Evolutionary conservation across 345 rosid species (phyloP).

Genomic region (Corchorus olitorius): DNA sequence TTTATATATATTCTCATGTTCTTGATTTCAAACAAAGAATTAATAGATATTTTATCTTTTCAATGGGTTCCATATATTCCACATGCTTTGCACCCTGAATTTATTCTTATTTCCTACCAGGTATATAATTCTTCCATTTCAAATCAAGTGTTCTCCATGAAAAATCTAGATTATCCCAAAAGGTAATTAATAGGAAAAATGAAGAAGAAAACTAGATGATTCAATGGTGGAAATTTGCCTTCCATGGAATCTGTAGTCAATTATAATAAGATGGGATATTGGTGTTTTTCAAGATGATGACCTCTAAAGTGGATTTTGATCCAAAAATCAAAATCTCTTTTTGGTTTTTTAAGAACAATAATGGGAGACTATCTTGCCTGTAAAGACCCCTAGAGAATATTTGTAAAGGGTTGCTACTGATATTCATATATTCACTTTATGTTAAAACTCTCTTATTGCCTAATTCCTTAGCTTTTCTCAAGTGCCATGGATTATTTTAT

Average conservation of each 20-base stretch:
- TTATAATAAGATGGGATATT: background rate
- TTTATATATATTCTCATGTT: background rate
- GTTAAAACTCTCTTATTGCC: background rate
- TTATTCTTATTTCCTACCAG: background rate
- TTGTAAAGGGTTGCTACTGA: background rate
- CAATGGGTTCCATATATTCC: background rate
- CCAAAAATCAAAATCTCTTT: background rate
- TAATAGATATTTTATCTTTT: background rate
- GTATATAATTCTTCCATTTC: background rate
- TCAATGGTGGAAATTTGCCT: conserved; percentile 2
- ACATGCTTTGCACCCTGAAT: conserved; percentile 1
- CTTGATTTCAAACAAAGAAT: background rate
- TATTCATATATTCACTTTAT: background rate
- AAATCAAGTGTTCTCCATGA: background rate
- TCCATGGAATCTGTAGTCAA: background rate
- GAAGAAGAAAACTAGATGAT: background rate
- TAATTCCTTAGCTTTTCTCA: background rate
- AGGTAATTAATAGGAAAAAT: background rate
- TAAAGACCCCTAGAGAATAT: conserved; percentile 9
- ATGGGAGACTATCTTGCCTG: conserved; percentile 4
- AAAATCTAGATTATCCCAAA: conserved; percentile 13
- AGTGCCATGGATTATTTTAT: background rate
- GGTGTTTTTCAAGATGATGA: background rate
- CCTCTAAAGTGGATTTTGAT: conserved; percentile 9
- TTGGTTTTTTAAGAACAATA: background rate